Evolutionary conservation across 345 rosid species (phyloP).

Genomic region (Arabidopsis arenosa): DNA sequence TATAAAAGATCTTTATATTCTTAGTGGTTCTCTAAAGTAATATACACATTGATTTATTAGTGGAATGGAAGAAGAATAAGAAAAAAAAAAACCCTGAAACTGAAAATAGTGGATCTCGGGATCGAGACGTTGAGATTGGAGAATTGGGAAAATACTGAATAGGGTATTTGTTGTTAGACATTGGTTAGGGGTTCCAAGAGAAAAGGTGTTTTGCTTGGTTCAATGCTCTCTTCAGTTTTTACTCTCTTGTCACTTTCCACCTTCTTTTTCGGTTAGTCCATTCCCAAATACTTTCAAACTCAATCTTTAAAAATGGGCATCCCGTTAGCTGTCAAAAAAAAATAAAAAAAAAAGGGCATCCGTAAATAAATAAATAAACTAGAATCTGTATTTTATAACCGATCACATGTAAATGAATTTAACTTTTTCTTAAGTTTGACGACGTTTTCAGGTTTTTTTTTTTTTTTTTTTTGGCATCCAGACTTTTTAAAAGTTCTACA

Average conservation of each 20-base stretch:
- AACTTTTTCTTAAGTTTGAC: too few relatives aligned
- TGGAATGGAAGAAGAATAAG: background rate
- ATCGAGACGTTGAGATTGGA: background rate
- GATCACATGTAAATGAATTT: too few relatives aligned
- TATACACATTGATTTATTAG: background rate
- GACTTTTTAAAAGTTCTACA: too few relatives aligned
- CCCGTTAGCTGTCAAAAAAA: too few relatives aligned
- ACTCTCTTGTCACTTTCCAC: conserved; percentile 13
- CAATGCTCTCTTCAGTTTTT: background rate
- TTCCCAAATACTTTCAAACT: conserved; percentile 13
- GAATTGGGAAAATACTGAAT: too few relatives aligned
- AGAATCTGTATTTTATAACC: too few relatives aligned
- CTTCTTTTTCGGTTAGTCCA: conserved; percentile 25
- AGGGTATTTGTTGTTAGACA: background rate
- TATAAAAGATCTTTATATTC: background rate
- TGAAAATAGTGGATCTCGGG: background rate
- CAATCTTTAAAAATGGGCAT: background rate
- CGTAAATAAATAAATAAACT: background rate
- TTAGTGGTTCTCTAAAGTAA: background rate
- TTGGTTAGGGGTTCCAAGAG: background rate
- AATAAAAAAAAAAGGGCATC: background rate
- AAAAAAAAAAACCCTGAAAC: too few relatives aligned
- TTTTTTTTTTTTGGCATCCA: too few relatives aligned
- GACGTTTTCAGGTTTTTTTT: too few relatives aligned
- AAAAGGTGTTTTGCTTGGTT: background rate